Base-by-base conservation (phyloP, 805 yeast genomes). In the Soucietia sequanensis region DNA sequence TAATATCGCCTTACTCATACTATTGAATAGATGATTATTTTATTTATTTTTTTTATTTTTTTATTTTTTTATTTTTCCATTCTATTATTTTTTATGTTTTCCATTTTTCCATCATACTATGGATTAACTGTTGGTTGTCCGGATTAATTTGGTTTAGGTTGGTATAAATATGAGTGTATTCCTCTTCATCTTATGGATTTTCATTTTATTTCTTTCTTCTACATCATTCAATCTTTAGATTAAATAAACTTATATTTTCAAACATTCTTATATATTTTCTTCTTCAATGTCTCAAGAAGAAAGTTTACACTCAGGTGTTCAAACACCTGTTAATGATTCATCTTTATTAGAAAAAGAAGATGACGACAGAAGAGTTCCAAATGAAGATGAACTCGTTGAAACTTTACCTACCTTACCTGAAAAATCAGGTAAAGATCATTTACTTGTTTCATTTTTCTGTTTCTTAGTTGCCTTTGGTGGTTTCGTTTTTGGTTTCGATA, bases 401-500 rank as follows among this genome's bases (percentile, higher is more conserved):
- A 13, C 26, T 30, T 35, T 30, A n/a, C 37, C 42, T 15, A 24
- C 26, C 14, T 28, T 39, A 8, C 61, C 65, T 11, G 47, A 50
- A 36, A 59, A 58, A 40, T 33, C 52, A 15, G 34, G 44, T 32
- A 47, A 47, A 36, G 68, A 61, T 27, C 62, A 65, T 35, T 17
- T 56, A 11, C 44, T 58, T 16, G 58, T 64, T 52, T 32, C 62
- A 60, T 22, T 58, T 15, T 59, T 62, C 43, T 79, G 86, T 58
- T 46, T 68, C 9, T 51, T 76, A 33, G 76, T 81, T 40, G 84
- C 87, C 20, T 82, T 82, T 43, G 88, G 87, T 65, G 89, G 89
- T 29, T 81, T 77, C 53, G 80, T 81, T 24, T 82, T 80, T 52
- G 88, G 88, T 42, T 81, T 80, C 73, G 88, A 81, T 67, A 81